Percentiles rank a stretch among this genome's conserved stretches.
Evolutionary conservation across 345 rosid genomes (phyloP).

Genomic region (Hibiscus mutabilis): DNA sequence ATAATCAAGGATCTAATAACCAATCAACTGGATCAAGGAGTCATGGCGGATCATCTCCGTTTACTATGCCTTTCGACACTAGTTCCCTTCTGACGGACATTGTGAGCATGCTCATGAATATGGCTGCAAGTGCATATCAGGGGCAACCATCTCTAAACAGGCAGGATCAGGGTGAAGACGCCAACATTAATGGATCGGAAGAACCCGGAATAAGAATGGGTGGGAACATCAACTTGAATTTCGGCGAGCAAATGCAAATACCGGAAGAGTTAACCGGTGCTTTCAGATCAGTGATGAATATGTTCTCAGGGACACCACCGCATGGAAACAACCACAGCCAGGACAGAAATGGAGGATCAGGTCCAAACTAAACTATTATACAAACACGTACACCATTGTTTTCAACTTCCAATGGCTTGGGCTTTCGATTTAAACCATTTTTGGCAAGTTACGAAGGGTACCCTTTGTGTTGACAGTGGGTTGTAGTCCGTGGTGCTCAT

Average conservation of each 20-base stretch:
- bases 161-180: conserved; percentile 29
- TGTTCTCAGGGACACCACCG: conserved; percentile 54
- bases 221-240: conserved; percentile 34
- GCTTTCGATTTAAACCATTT: not conserved
- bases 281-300: conserved; percentile 58
- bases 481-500: not conserved
- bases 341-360: not conserved
- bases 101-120: conserved; percentile 32
- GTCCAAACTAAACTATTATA: not conserved
- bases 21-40: conserved; percentile 26
- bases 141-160: conserved; percentile 31
- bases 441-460: not conserved
- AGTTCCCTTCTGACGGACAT: conserved; percentile 24
- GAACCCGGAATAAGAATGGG: conserved; percentile 36
- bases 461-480: not conserved
- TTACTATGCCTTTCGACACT: conserved; percentile 28
- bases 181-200: conserved; percentile 15
- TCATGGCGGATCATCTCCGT: conserved; percentile 22
- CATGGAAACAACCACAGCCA: conserved; percentile 24
- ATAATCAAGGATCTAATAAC: conserved; percentile 24
- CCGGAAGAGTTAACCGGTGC: conserved; percentile 55
- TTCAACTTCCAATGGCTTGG: not conserved
- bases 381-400: not conserved
- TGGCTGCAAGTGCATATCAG: conserved; percentile 24
- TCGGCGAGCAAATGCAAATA: conserved; percentile 29